phyloP scores from a whole-genome alignment of 139 green algal genomes.

The Pleodorina starrii region DNA sequence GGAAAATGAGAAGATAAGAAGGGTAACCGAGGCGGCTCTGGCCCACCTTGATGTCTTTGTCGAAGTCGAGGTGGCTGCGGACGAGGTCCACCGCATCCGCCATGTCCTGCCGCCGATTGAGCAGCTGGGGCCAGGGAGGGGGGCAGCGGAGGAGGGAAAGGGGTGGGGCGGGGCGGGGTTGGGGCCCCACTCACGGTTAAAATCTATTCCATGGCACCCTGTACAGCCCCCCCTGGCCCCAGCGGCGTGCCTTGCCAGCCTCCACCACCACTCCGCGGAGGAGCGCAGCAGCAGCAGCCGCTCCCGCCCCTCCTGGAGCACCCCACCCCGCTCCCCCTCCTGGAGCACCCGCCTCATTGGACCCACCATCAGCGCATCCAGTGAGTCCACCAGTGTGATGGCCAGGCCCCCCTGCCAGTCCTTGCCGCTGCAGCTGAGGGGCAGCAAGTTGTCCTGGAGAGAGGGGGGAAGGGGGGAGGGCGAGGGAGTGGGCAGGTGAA shows the following conservation, averaged over 20 bases:
- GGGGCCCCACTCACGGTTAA: too few species aligned
- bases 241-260: too few species aligned
- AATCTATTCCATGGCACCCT: too few species aligned
- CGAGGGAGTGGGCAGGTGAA: not conserved
- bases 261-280: too few species aligned
- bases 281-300: too few species aligned
- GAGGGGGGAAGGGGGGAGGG: not conserved
- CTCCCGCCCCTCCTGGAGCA: too few species aligned
- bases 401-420: slow-evolving; percentile 89
- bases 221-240: too few species aligned
- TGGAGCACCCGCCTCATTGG: too few species aligned
- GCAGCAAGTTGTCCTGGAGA: slow-evolving; percentile 84
- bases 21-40: too few species aligned
- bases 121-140: slow-evolving; percentile 57
- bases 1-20: too few species aligned
- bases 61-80: slow-evolving; percentile 66
- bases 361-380: slow-evolving; percentile 88
- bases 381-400: slow-evolving; percentile 87
- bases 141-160: not conserved
- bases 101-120: slow-evolving; percentile 65
- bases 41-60: slow-evolving; percentile 59
- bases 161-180: not conserved
- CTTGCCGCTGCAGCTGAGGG: slow-evolving; percentile 79
- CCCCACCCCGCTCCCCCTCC: too few species aligned
- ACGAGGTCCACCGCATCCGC: slow-evolving; percentile 67